Conservation (phyloP, 106 monocot genomes). For the Acanthochlamys bracteata region DNA sequence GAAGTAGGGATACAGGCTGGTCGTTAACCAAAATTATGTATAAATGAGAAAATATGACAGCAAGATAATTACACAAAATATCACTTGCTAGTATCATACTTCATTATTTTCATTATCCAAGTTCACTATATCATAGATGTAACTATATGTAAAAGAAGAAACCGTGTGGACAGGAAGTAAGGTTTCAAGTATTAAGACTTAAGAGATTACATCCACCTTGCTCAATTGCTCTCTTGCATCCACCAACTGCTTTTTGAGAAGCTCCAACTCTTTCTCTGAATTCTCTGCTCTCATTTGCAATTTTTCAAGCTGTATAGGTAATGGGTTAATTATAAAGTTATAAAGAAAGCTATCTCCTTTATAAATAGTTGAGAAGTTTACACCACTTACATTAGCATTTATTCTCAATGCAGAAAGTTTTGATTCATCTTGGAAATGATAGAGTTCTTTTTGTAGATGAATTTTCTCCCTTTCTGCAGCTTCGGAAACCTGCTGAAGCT, state of each 20-base stretch:
- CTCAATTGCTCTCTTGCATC: constrained; percentile 34
- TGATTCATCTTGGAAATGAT: constrained; percentile 35
- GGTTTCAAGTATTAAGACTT: too few relatives aligned
- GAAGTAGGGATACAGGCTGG: too few relatives aligned
- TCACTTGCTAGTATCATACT: too few relatives aligned
- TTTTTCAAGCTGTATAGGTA: constrained; percentile 38
- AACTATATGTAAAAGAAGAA: too few relatives aligned
- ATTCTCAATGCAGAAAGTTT: constrained; percentile 37
- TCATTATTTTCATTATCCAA: too few relatives aligned
- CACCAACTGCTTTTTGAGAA: constrained; percentile 35
- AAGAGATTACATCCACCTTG: constrained; percentile 19
- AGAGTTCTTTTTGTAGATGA: constrained; percentile 27
- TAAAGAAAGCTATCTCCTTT: neutral
- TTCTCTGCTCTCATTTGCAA: constrained; percentile 42
- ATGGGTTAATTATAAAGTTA: neutral
- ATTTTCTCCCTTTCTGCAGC: constrained; percentile 43
- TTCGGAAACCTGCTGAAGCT: constrained; percentile 33
- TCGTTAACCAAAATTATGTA: too few relatives aligned
- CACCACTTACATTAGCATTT: constrained; percentile 29
- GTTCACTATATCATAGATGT: too few relatives aligned
- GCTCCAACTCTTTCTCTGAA: constrained; percentile 33
- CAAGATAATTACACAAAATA: too few relatives aligned
- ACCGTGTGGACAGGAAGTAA: too few relatives aligned
- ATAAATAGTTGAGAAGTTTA: too few relatives aligned
- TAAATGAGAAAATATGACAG: neutral